A percentile compares a stretch with the other conserved stretches of the same genome.
phyloP scores from a whole-genome alignment of 2,329 filamentous ascomycete genomes.

The Trichoderma citrinoviride region DNA sequence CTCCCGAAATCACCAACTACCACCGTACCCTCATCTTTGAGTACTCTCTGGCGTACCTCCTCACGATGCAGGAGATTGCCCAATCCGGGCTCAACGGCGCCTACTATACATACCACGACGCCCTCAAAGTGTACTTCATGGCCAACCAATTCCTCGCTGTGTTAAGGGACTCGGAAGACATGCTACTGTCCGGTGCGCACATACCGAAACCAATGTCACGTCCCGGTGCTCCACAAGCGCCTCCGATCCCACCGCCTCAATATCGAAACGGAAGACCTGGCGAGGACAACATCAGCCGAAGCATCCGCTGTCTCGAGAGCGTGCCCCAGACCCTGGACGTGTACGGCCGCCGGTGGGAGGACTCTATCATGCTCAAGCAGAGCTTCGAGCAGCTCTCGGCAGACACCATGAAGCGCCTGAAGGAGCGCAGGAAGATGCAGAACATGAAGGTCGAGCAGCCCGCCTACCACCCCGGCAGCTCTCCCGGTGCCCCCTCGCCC shows the following conservation, averaged over 20 bases:
- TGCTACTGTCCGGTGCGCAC: slow-evolving; percentile 51
- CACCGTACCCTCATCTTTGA: slow-evolving; percentile 82
- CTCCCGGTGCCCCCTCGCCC: neutral
- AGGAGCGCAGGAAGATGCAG: slow-evolving; percentile 38
- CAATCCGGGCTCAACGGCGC: slow-evolving; percentile 57
- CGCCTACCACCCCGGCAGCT: slow-evolving; percentile 21
- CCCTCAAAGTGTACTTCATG: slow-evolving; percentile 77
- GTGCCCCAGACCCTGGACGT: slow-evolving; percentile 53
- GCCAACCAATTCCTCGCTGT: slow-evolving; percentile 62
- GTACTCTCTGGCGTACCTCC: slow-evolving; percentile 77
- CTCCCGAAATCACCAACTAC: slow-evolving; percentile 71
- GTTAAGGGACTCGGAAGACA: slow-evolving; percentile 55
- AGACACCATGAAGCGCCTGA: slow-evolving; percentile 45
- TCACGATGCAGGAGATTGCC: slow-evolving; percentile 67
- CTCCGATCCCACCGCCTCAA: slow-evolving; percentile 51
- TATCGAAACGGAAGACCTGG: slow-evolving; percentile 36
- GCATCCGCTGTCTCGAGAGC: slow-evolving; percentile 53
- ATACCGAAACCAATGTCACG: slow-evolving; percentile 46
- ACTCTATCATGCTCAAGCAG: slow-evolving; percentile 52
- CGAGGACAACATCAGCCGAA: slow-evolving; percentile 54
- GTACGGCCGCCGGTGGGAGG: slow-evolving; percentile 60
- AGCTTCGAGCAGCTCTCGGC: slow-evolving; percentile 52
- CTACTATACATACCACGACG: slow-evolving; percentile 84
- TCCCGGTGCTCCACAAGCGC: slow-evolving; percentile 49
- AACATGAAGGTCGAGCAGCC: slow-evolving; percentile 35